A percentile compares a stretch with the other conserved stretches of the same genome.
phyloP scores from a whole-genome alignment of 1,284 basidiomycete genomes.

The Neonothopanus nambi region DNA sequence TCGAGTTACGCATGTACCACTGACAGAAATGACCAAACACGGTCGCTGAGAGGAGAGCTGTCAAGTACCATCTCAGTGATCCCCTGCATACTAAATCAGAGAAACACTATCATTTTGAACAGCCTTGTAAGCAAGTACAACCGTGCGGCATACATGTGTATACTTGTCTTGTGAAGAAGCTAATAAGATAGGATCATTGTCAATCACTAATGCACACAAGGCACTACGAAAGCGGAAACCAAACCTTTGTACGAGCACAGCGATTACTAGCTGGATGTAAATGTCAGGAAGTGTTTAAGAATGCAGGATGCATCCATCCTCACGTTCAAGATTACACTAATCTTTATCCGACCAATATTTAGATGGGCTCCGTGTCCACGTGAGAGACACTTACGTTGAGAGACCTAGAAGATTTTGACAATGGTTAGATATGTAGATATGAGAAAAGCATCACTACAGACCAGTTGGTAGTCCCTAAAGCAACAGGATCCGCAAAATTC shows the following conservation, averaged over 20 bases:
- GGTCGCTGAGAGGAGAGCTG: constrained; percentile 29
- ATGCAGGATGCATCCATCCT: not conserved
- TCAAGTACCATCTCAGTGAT: constrained; percentile 31
- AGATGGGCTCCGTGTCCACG: not conserved
- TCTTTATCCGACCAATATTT: constrained; percentile 2
- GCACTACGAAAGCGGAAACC: constrained; percentile 17
- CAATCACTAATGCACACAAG: not conserved
- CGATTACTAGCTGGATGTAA: constrained; percentile 32
- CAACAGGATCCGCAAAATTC: constrained; percentile 33
- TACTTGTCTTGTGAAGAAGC: constrained; percentile 39
- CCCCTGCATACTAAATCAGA: constrained; percentile 29
- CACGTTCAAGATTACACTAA: constrained; percentile 26
- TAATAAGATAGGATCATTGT: constrained; percentile 17
- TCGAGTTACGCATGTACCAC: not conserved
- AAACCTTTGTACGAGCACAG: constrained; percentile 40
- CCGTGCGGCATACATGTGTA: constrained; percentile 29
- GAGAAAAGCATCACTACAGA: not conserved
- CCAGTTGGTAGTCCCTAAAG: constrained; percentile 20
- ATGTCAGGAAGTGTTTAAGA: not conserved
- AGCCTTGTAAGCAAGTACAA: too few species aligned
- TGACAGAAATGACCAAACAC: constrained; percentile 36
- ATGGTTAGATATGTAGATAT: constrained; percentile 1
- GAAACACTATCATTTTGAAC: too few species aligned
- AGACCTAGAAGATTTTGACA: too few species aligned
- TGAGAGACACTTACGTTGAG: constrained; percentile 28